Evolutionary conservation across 805 yeast species (phyloP).

Genomic region (Nakazawaea laoshanensis): DNA sequence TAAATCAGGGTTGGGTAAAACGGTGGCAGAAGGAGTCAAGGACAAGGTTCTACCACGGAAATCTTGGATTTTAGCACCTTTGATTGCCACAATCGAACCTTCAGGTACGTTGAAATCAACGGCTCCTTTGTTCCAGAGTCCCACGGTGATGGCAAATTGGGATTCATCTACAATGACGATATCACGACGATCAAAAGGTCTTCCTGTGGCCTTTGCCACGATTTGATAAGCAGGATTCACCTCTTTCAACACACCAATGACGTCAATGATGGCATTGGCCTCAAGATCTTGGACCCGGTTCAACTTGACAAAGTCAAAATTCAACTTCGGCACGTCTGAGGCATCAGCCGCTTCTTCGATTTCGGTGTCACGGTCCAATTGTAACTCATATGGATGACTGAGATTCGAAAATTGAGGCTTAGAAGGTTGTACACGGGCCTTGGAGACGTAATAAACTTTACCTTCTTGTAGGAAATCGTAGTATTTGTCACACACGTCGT

Average conservation of each 20-base stretch:
- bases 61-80: constrained; percentile 84
- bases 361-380: constrained; percentile 69
- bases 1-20: constrained; percentile 78
- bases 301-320: constrained; percentile 68
- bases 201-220: constrained; percentile 80
- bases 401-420: constrained; percentile 81
- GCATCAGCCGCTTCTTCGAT: constrained; percentile 58
- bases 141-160: constrained; percentile 64
- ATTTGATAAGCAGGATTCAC: constrained; percentile 72
- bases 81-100: constrained; percentile 84
- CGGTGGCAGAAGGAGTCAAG: constrained; percentile 67
- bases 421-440: constrained; percentile 73
- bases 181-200: constrained; percentile 89
- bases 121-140: constrained; percentile 89
- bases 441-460: constrained; percentile 75
- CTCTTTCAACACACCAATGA: constrained; percentile 75
- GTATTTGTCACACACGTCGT: constrained; percentile 74
- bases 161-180: constrained; percentile 80
- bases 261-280: constrained; percentile 70
- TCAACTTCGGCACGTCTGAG: constrained; percentile 65
- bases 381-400: constrained; percentile 81
- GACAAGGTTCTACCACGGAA: constrained; percentile 82
- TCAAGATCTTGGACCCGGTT: constrained; percentile 59
- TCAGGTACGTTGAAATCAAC: constrained; percentile 61
- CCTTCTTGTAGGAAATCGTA: constrained; percentile 79